phyloP scores from a whole-genome alignment of 345 rosid species.

The Angophora floribunda region DNA sequence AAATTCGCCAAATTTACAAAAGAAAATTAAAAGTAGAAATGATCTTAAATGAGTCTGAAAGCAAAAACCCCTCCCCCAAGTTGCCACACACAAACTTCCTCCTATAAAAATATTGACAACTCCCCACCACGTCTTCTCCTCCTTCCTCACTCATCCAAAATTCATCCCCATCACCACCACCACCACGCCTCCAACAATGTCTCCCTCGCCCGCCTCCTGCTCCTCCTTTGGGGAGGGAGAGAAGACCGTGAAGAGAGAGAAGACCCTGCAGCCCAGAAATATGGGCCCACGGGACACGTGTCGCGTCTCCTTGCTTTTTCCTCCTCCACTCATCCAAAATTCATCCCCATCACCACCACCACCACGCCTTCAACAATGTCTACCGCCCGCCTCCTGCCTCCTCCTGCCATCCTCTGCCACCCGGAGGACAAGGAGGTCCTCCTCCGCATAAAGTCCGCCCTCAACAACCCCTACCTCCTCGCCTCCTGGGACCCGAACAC shows the following conservation, averaged over 20 bases:
- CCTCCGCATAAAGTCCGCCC: background rate
- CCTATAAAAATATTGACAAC: background rate
- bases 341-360: background rate
- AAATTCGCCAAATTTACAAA: background rate
- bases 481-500: background rate
- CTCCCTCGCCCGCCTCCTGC: background rate
- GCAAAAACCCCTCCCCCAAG: background rate
- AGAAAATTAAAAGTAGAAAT: background rate
- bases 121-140: background rate
- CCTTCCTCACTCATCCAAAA: background rate
- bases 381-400: background rate
- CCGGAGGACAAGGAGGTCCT: background rate
- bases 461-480: background rate
- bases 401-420: background rate
- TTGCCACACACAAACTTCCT: background rate
- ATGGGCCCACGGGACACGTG: too few species aligned
- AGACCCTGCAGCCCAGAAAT: too few species aligned
- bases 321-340: background rate
- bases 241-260: too few species aligned
- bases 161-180: background rate
- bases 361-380: background rate
- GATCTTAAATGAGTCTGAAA: background rate
- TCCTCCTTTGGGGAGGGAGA: too few species aligned
- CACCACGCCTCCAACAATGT: background rate
- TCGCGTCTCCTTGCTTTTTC: background rate